Evolutionary conservation across 2,329 filamentous ascomycete species (phyloP), one percentile per base, ranked within the genome.

Genomic region (Fusarium anthophilum): DNA sequence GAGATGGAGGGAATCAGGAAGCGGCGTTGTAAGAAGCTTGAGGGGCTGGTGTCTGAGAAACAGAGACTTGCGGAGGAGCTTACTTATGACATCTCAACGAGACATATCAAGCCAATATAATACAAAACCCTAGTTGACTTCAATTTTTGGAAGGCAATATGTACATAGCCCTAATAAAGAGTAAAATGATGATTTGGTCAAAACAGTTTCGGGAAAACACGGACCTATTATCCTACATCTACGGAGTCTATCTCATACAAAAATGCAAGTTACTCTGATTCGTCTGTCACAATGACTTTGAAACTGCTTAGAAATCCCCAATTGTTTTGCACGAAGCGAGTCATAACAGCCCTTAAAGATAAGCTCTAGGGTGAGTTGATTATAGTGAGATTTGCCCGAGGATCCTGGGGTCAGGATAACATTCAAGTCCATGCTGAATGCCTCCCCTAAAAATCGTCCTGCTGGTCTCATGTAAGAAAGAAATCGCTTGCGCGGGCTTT

Each of bases 171-270:
- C 14, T 20, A 4, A 43, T 10, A 20, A 26, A 20, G 4, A 45
- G 18, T 20, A 18, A 45, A 14, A 10, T 20, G 18, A 20, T 14
- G 12, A 20, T 20, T 26, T 18, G 8, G 26, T 20, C 26, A 30
- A 17, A 14, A 30, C 7, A 30, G 20, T 30, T 12, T 30, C 20
- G 14, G 26, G 26, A n/a, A 22, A 30, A 30, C 15, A 13, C 5
- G 8, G 11, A 3, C 15, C 1, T 3, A 3, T 5, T 30, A n/a
- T 30, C 20, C 28, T n/a, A 9, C 3, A 17, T 20, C 2, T 17
- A 15, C n/a, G 8, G 3, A 24, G 41, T 43, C 9, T 5, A 43
- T n/a, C 22, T n/a, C 6, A n/a, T 4, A 14, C 5, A 43, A 43
- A 15, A 8, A 15, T n/a, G 22, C 14, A 1, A 37, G 8, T 2